Evolutionary conservation across 2,329 filamentous ascomycete genomes (phyloP), one percentile per base, ranked within the genome.

Genomic region (Colletotrichum chrysophilum): DNA sequence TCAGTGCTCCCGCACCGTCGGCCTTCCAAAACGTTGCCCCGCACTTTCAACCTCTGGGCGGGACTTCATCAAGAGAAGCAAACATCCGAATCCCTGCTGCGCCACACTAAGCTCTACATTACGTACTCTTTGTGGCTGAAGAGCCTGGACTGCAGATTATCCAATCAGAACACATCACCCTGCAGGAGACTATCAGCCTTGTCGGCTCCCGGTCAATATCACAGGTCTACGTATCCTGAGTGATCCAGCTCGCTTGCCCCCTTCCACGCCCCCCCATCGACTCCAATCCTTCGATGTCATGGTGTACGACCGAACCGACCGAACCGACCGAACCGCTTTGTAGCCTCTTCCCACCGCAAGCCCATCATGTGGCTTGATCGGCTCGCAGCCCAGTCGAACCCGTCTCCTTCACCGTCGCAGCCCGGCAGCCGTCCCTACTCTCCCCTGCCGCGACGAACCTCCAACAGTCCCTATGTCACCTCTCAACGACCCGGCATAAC

Each of bases 301-400:
- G 70, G 70, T 76, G 43, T 55, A 34, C 26, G 28, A 32, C 14
- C 52, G 12, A 9, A 48, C 32, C 43, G 28, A 32, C 14, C 52
- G 12, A 9, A 48, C 32, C 43, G 24, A 56, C 12, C 64, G 60
- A 14, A 76, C 21, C 30, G 76, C 78, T 56, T 68, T 32, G 64
- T 74, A 78, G 78, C 77, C 75, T 66, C 24, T 34, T 32, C 62
- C 28, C 43, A 61, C 6, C 52, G 70, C 52, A 74, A 74, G 66
- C 61, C 76, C 75, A 78, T 80, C 80, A 98, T 98, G 95, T 98
- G 96, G 96, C 92, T 97, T 82, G 96, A 98, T 87, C 94, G 96
- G 83, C 92, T 98, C 78, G 93, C 94, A 78, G 92, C 90, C 80
- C 93, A 94, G 84, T 90, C 93, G 73, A 92, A 78, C 78, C 91